These are phyloP conservation scores for Penicillium nordicum DNA, from an alignment of 2,329 filamentous ascomycete genomes.

Conservation along the genomic window DNA sequence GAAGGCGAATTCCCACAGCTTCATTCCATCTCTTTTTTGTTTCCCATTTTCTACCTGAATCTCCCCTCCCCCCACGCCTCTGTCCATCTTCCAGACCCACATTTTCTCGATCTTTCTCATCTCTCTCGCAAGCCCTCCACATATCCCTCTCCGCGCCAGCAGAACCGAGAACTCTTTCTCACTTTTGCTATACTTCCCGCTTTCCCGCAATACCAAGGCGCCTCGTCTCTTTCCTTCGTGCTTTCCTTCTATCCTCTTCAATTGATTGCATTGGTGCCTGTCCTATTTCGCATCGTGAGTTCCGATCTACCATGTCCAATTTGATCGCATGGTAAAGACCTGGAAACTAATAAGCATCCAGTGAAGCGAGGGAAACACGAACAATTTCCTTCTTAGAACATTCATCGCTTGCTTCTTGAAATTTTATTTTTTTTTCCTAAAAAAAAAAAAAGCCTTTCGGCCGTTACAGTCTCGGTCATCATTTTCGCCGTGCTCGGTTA, in stretches of 20 bases:
- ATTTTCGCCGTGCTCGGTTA: constrained; percentile 12
- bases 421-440: not conserved
- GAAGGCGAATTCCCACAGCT: constrained; percentile 26
- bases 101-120: constrained; percentile 18
- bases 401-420: not conserved
- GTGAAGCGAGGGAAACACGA: constrained; percentile 22
- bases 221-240: constrained; percentile 13
- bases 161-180: constrained; percentile 24
- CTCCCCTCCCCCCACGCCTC: constrained; percentile 7
- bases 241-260: constrained; percentile 13
- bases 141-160: constrained; percentile 17
- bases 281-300: constrained; percentile 33
- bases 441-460: constrained; percentile 14
- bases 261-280: constrained; percentile 23
- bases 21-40: constrained; percentile 18
- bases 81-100: constrained; percentile 8
- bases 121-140: constrained; percentile 13
- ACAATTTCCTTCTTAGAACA: constrained; percentile 22
- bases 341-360: constrained; percentile 21
- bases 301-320: constrained; percentile 5
- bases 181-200: constrained; percentile 21
- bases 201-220: constrained; percentile 16
- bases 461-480: not conserved
- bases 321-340: constrained; percentile 2
- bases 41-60: constrained; percentile 11